phyloP scores from a whole-genome alignment of 805 yeast genomes.

The Wickerhamiella australiensis region DNA sequence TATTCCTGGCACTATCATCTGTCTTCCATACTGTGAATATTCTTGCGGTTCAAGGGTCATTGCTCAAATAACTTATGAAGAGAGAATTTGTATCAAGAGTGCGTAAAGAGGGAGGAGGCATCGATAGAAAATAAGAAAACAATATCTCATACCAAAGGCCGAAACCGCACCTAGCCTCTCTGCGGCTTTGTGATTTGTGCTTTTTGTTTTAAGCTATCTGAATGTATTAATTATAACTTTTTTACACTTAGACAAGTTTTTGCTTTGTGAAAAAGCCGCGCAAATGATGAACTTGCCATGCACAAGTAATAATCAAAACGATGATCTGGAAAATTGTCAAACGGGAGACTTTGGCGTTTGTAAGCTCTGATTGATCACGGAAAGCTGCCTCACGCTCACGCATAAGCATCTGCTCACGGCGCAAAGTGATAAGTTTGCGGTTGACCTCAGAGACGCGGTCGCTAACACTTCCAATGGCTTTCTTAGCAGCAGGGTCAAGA shows the following conservation, averaged over 20 bases:
- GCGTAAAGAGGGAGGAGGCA: no score
- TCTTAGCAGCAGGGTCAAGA: constrained; percentile 50
- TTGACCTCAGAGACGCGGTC: constrained; percentile 46
- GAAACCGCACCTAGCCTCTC: no score
- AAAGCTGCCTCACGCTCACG: constrained; percentile 57
- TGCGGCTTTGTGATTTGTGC: no score
- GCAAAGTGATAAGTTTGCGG: constrained; percentile 45
- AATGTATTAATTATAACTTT: no score
- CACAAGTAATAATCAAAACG: constrained; percentile 57
- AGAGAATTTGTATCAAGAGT: not conserved
- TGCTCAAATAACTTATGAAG: not conserved
- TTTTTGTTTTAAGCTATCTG: no score
- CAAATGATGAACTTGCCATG: constrained; percentile 64
- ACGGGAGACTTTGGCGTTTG: constrained; percentile 57
- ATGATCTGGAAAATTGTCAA: constrained; percentile 66
- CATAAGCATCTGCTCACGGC: constrained; percentile 52
- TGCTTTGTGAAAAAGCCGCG: constrained; percentile 78
- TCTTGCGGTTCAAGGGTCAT: constrained; percentile 31
- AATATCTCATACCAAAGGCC: no score
- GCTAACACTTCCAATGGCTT: constrained; percentile 40
- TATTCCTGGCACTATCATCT: constrained; percentile 80
- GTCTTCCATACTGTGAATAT: constrained; percentile 79
- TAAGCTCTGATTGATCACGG: constrained; percentile 64
- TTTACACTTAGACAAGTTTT: constrained; percentile 57
- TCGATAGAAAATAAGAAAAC: not conserved